A percentile compares a stretch with the other conserved stretches of the same genome.
Evolutionary conservation across 306 rosid genomes (phyloP).

Genomic region (Crataegus laevigata): DNA sequence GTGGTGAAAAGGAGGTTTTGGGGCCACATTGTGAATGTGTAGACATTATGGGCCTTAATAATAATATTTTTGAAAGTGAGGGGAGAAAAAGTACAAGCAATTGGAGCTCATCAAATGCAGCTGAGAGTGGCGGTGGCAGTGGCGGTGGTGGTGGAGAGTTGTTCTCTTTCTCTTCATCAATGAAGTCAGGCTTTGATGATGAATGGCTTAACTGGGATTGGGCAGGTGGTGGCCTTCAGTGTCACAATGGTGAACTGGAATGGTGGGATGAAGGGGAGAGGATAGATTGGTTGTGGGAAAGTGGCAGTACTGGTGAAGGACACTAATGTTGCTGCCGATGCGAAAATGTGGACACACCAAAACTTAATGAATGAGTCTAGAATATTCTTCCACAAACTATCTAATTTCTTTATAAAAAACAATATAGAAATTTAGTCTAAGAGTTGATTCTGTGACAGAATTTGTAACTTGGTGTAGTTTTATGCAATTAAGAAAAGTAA

Average conservation of each 20-base stretch:
- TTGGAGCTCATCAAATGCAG: conserved; percentile 34
- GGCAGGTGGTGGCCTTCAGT: conserved; percentile 25
- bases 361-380: not conserved
- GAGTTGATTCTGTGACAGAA: not conserved
- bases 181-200: conserved; percentile 31
- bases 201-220: conserved; percentile 49
- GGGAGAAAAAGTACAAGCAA: conserved; percentile 12
- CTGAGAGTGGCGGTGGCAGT: conserved; percentile 11
- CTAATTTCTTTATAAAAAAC: not conserved
- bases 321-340: not conserved
- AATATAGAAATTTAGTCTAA: not conserved
- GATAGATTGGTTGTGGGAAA: conserved; percentile 38
- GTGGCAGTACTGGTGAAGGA: conserved; percentile 13
- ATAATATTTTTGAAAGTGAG: conserved; percentile 9
- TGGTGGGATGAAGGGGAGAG: conserved; percentile 30
- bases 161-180: conserved; percentile 28
- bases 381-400: not conserved
- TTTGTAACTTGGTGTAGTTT: not conserved
- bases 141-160: conserved; percentile 19
- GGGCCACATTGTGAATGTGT: conserved; percentile 31
- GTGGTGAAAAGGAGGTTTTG: conserved; percentile 24
- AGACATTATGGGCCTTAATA: conserved; percentile 27
- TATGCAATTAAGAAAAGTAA: not conserved
- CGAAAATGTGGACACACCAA: not conserved
- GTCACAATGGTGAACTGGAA: conserved; percentile 16